These are phyloP conservation scores for Lecanicillium sp. DNA, from an alignment of 2,329 filamentous ascomycete species.

Conservation along the genomic window DNA sequence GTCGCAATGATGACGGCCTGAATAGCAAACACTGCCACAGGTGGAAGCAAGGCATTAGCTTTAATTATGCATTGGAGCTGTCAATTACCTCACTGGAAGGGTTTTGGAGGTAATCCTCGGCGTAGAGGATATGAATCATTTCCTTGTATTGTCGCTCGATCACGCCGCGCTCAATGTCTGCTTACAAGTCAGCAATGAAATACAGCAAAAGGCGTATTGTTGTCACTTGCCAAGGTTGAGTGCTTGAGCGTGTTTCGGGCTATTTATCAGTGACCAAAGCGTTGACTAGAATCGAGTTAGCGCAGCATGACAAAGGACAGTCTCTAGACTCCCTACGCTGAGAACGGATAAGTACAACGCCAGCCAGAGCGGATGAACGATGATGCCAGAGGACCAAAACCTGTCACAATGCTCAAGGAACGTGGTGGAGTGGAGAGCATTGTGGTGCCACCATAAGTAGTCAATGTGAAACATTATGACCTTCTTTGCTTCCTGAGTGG, in stretches of 20 bases:
- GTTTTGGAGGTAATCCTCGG: constrained; percentile 21
- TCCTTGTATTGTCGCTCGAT: constrained; percentile 16
- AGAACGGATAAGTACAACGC: constrained; percentile 18
- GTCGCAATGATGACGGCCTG: constrained; percentile 29
- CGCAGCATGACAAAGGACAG: background rate
- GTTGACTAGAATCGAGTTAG: constrained; percentile 2
- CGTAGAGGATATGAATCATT: constrained; percentile 24
- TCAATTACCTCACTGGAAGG: constrained; percentile 12
- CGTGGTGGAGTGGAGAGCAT: constrained; percentile 15
- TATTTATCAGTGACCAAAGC: constrained; percentile 16
- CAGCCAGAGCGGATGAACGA: constrained; percentile 17
- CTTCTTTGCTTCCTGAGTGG: constrained; percentile 9
- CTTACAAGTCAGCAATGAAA: too few species aligned
- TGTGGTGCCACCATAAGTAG: constrained; percentile 19
- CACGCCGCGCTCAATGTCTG: constrained; percentile 7
- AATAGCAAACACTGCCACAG: constrained; percentile 22
- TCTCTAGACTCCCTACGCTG: constrained; percentile 2
- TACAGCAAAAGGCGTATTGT: background rate
- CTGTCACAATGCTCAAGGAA: constrained; percentile 16
- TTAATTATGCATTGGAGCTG: too few species aligned
- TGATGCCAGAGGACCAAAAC: constrained; percentile 15
- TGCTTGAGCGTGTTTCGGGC: constrained; percentile 7
- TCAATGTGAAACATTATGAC: constrained; percentile 17
- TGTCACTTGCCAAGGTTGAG: background rate
- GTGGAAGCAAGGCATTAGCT: too few species aligned